Conservation (phyloP, 2,329 filamentous ascomycete genomes). For the Nemania bipapillata region DNA sequence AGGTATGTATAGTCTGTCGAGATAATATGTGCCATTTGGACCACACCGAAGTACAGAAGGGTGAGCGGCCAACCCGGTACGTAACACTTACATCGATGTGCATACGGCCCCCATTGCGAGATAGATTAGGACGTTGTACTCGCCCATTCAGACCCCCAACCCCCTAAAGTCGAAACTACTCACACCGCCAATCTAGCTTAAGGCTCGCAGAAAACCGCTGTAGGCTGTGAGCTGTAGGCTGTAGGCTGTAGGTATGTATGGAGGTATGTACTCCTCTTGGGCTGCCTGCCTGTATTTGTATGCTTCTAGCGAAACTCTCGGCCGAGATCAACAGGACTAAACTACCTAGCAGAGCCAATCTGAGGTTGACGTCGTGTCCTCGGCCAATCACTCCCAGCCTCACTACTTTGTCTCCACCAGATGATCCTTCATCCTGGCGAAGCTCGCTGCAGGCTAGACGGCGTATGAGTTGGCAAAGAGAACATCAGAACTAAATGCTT, state of each 20-base stretch:
- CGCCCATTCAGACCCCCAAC: not conserved
- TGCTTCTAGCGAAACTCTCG: not conserved
- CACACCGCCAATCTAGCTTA: not conserved
- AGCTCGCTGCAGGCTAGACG: not conserved
- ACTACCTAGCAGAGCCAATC: not conserved
- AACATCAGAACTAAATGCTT: not conserved
- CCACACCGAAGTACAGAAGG: not conserved
- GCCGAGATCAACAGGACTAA: not conserved
- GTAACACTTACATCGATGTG: constrained; percentile 11
- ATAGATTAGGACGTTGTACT: not conserved
- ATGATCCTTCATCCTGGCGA: not conserved
- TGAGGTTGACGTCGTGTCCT: not conserved
- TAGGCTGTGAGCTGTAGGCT: too few species aligned
- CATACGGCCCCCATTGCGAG: constrained; percentile 5
- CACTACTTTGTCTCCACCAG: not conserved
- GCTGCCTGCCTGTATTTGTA: too few species aligned
- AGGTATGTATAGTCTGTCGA: too few species aligned
- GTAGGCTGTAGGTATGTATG: too few species aligned
- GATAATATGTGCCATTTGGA: not conserved
- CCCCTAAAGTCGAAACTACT: not conserved
- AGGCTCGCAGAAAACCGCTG: too few species aligned
- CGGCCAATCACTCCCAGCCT: not conserved
- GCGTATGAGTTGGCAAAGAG: not conserved
- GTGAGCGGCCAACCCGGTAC: not conserved
- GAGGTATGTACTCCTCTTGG: not conserved